Conservation (phyloP, 306 rosid genomes). For the Begonia masoniana region DNA sequence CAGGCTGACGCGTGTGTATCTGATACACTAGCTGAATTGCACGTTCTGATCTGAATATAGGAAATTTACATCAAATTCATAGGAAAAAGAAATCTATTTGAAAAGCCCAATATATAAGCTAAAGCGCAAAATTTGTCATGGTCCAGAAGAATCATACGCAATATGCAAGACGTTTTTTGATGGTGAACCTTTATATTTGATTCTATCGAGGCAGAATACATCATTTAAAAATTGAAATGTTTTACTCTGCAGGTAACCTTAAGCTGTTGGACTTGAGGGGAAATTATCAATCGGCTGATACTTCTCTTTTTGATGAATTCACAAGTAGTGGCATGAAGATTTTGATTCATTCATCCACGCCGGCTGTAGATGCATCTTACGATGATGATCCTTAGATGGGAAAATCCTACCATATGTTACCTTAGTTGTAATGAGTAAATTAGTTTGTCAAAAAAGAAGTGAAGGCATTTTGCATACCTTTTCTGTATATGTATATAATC, state of each 20-base stretch:
- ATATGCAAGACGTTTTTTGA: too few relatives aligned
- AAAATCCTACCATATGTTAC: slow-evolving; percentile 3
- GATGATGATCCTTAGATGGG: slow-evolving; percentile 65
- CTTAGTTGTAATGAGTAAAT: not conserved
- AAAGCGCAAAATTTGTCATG: too few relatives aligned
- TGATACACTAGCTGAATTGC: too few relatives aligned
- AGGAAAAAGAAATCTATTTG: too few relatives aligned
- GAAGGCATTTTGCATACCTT: not conserved
- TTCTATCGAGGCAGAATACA: too few relatives aligned
- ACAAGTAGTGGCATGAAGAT: slow-evolving; percentile 25
- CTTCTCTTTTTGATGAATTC: slow-evolving; percentile 27
- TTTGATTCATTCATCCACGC: slow-evolving; percentile 28
- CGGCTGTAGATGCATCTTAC: slow-evolving; percentile 20
- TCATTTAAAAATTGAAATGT: too few relatives aligned
- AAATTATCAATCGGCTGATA: slow-evolving; percentile 25
- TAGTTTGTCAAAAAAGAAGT: not conserved
- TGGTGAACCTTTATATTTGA: too few relatives aligned
- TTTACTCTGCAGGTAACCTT: slow-evolving; percentile 39
- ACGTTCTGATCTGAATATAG: too few relatives aligned
- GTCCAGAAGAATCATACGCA: too few relatives aligned
- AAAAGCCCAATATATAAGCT: too few relatives aligned
- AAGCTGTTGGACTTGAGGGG: slow-evolving; percentile 56
- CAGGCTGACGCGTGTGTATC: too few relatives aligned
- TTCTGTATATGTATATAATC: not conserved
- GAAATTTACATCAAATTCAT: too few relatives aligned